Percentiles rank a stretch among this genome's conserved stretches.
These are phyloP conservation scores for Gentiana macrophylla DNA, from an alignment of 257 asterid genomes.

Conservation along the genomic window DNA sequence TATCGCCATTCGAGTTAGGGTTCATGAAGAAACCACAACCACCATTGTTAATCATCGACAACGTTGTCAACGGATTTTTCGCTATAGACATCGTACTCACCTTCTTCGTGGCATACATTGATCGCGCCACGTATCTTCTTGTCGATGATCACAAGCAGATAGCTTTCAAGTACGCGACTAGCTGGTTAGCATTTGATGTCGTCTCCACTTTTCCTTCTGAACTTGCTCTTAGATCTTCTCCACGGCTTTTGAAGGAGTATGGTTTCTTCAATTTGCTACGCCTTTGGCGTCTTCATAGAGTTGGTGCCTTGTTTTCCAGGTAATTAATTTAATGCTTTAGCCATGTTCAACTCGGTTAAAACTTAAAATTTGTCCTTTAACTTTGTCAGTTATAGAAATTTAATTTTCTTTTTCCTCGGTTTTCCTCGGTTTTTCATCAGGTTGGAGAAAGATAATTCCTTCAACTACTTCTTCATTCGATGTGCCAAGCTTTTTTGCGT, in stretches of 20 bases:
- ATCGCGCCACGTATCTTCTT: constrained; percentile 46
- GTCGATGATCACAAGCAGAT: constrained; percentile 49
- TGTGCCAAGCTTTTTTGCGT: constrained; percentile 85
- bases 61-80: constrained; percentile 70
- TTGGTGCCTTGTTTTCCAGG: constrained; percentile 71
- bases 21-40: constrained; percentile 44
- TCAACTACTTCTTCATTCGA: constrained; percentile 87
- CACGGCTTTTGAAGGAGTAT: constrained; percentile 38
- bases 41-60: constrained; percentile 46
- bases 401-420: background rate
- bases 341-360: too few species aligned
- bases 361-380: background rate
- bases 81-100: constrained; percentile 72
- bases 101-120: constrained; percentile 83
- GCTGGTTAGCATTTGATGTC: constrained; percentile 62
- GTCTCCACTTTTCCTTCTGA: constrained; percentile 76
- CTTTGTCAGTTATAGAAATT: background rate
- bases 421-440: constrained; percentile 21
- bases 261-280: constrained; percentile 84
- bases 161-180: constrained; percentile 42
- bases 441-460: constrained; percentile 79
- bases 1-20: constrained; percentile 84
- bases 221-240: constrained; percentile 49
- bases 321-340: constrained; percentile 9
- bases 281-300: constrained; percentile 23